Percentiles rank a stretch among this genome's conserved stretches.
Conservation (phyloP, 192 early-diverging fungal species). For the Coemansia biformis region DNA sequence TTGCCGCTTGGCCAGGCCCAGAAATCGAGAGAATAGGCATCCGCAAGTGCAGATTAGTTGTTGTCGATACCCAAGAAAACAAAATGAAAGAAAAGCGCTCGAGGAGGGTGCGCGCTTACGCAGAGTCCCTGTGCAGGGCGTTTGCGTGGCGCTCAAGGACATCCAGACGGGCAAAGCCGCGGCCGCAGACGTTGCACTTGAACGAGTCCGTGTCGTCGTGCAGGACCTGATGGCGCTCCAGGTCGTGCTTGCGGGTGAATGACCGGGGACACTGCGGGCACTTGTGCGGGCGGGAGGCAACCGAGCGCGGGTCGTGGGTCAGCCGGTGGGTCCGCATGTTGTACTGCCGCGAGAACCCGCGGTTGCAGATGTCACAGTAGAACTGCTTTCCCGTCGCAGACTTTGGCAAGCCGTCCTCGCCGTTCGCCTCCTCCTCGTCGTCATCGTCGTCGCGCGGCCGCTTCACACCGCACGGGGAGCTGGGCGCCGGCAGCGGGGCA, state of each 20-base stretch:
- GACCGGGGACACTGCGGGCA: constrained; percentile 58
- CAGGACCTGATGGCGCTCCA: constrained; percentile 61
- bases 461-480: not conserved
- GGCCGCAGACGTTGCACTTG: constrained; percentile 52
- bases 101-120: not conserved
- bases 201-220: constrained; percentile 52
- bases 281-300: constrained; percentile 51
- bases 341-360: constrained; percentile 73
- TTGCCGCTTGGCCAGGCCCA: too few species aligned
- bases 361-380: constrained; percentile 59
- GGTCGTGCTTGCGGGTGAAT: constrained; percentile 80
- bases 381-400: constrained; percentile 9
- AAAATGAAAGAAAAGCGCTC: not conserved
- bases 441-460: constrained; percentile 1
- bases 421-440: constrained; percentile 4
- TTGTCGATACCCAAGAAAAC: not conserved
- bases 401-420: constrained; percentile 1
- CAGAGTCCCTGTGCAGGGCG: constrained; percentile 27
- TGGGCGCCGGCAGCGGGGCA: not conserved
- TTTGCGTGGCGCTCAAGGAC: constrained; percentile 49
- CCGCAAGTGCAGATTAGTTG: too few species aligned
- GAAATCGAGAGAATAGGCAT: too few species aligned
- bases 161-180: constrained; percentile 53
- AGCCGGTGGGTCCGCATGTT: constrained; percentile 78
- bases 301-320: constrained; percentile 60